Evolutionary conservation across 805 yeast genomes (phyloP).

Genomic region (Sugiyamaella qingdaonensis): DNA sequence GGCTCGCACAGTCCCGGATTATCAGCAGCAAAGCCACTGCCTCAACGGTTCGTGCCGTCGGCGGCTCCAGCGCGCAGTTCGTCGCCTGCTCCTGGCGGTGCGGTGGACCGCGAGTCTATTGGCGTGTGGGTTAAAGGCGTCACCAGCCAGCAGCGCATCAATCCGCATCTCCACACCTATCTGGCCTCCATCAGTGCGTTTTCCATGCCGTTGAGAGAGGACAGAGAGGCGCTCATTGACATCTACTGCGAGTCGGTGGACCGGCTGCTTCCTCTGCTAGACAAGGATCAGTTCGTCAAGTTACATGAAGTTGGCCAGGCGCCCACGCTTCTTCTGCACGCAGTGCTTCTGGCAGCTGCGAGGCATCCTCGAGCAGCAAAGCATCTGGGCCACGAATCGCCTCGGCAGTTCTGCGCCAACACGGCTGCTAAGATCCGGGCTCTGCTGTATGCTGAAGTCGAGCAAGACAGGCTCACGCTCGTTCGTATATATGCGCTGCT

Average conservation of each 20-base stretch:
- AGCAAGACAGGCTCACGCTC: slow-evolving; percentile 37
- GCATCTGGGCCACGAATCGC: slow-evolving; percentile 28
- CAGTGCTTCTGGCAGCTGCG: slow-evolving; percentile 41
- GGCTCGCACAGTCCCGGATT: slow-evolving; percentile 19
- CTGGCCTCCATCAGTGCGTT: slow-evolving; percentile 38
- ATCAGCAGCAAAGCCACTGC: slow-evolving; percentile 1
- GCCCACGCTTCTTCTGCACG: slow-evolving; percentile 40
- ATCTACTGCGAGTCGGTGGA: slow-evolving; percentile 41
- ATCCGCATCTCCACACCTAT: slow-evolving; percentile 32
- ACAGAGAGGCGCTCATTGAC: slow-evolving; percentile 34
- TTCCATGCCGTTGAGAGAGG: slow-evolving; percentile 32
- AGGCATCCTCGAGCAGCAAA: slow-evolving; percentile 37
- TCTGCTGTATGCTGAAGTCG: slow-evolving; percentile 37
- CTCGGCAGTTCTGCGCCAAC: slow-evolving; percentile 32
- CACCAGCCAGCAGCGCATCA: slow-evolving; percentile 26
- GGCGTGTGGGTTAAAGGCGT: slow-evolving; percentile 37
- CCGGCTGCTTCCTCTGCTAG: slow-evolving; percentile 40
- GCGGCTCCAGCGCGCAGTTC: background rate
- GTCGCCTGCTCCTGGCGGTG: background rate
- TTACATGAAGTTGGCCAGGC: slow-evolving; percentile 35
- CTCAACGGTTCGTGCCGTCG: background rate
- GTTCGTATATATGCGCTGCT: slow-evolving; percentile 36
- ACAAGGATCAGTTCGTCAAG: slow-evolving; percentile 38
- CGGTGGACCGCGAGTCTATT: slow-evolving; percentile 22
- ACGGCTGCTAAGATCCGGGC: slow-evolving; percentile 36